Evolutionary conservation across 2,329 filamentous ascomycete genomes (phyloP).

Genomic region (Colletotrichum acutatum): DNA sequence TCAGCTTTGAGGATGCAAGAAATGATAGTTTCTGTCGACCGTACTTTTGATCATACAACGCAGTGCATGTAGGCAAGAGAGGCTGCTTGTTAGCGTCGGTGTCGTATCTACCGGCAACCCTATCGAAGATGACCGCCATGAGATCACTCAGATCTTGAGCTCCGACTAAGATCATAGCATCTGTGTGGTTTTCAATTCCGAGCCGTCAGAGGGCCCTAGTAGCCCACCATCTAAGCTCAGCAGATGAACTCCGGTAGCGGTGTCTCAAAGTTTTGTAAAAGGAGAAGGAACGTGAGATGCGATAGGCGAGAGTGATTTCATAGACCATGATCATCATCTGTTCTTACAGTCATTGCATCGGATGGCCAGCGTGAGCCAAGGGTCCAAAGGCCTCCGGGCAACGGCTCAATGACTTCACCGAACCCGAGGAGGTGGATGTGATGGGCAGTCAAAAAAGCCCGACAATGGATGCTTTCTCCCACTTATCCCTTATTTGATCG

Average conservation of each 20-base stretch:
- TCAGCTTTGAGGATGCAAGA: background rate
- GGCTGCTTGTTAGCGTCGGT: background rate
- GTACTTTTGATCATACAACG: background rate
- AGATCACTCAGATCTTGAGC: background rate
- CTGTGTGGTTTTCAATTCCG: background rate
- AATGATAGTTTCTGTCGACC: background rate
- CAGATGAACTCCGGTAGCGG: background rate
- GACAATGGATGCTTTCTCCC: background rate
- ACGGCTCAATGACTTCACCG: background rate
- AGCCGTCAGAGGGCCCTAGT: background rate
- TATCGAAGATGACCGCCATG: no score
- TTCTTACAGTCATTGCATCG: background rate
- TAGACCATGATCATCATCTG: background rate
- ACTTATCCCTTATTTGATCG: background rate
- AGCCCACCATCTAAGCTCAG: background rate
- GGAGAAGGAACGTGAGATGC: conserved; percentile 8
- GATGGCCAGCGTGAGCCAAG: conserved; percentile 15
- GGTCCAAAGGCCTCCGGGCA: background rate
- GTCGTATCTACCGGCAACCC: background rate
- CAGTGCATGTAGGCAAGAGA: background rate
- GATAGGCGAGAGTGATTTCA: conserved; percentile 1
- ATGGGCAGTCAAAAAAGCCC: background rate
- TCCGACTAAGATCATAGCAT: background rate
- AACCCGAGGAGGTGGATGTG: conserved; percentile 2
- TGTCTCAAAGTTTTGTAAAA: background rate